These are phyloP conservation scores for Gnomoniopsis smithogilvyi DNA, from an alignment of 2,329 filamentous ascomycete species.

Conservation along the genomic window DNA sequence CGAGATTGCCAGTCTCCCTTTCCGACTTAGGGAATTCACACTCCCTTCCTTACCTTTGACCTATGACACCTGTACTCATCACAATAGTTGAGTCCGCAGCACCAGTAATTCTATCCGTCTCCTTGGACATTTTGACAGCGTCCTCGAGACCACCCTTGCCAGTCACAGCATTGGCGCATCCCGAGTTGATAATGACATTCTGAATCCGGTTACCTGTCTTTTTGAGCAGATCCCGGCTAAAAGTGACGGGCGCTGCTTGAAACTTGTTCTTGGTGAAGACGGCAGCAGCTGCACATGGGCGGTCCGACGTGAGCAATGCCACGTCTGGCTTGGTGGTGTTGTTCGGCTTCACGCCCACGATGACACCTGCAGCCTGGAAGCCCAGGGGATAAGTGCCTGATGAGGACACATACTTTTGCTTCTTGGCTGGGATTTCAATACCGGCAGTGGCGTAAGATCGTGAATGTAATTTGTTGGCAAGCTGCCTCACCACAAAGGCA, in stretches of 20 bases:
- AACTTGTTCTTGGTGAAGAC: constrained; percentile 99
- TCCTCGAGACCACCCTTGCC: constrained; percentile 87
- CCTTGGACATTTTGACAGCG: constrained; percentile 76
- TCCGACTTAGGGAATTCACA: not conserved
- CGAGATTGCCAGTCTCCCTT: not conserved
- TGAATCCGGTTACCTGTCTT: constrained; percentile 68
- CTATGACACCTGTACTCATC: constrained; percentile 98
- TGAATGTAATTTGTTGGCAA: constrained; percentile 25
- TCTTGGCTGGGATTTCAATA: constrained; percentile 63
- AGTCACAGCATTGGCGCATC: constrained; percentile 95
- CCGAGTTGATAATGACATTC: constrained; percentile 88
- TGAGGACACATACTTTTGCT: constrained; percentile 86
- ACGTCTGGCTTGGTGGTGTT: constrained; percentile 92
- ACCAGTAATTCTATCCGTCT: constrained; percentile 64
- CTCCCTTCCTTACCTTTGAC: constrained; percentile 63
- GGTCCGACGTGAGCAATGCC: constrained; percentile 81
- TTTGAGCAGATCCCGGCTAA: constrained; percentile 71
- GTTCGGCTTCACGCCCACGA: constrained; percentile 89
- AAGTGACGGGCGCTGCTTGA: constrained; percentile 90
- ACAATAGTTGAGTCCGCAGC: constrained; percentile 67
- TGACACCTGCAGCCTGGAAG: constrained; percentile 80
- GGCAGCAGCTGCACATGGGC: constrained; percentile 80
- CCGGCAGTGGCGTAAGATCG: constrained; percentile 15
- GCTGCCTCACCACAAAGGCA: constrained; percentile 16
- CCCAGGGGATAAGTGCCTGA: constrained; percentile 86